Evolutionary conservation across 2,329 filamentous ascomycete genomes (phyloP).

Genomic region (Geosmithia morbida): DNA sequence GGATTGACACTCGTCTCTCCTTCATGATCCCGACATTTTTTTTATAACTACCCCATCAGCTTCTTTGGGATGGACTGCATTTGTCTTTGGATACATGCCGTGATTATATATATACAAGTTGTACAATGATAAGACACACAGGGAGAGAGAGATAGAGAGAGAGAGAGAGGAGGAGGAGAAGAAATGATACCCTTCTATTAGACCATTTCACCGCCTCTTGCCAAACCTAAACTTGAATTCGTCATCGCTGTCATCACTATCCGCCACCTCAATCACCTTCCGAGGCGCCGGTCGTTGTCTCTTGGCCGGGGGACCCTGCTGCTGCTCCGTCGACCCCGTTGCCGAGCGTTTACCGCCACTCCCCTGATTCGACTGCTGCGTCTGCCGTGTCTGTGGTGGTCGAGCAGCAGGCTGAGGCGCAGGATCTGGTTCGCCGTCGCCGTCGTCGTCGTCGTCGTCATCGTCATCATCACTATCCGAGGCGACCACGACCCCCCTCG

Average conservation of each 20-base stretch:
- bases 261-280: constrained; percentile 17
- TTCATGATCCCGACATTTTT: neutral
- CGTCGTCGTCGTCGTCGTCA: constrained; percentile 11
- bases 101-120: constrained; percentile 4
- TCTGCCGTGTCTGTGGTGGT: constrained; percentile 5
- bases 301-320: constrained; percentile 12
- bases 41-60: neutral
- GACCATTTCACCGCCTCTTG: constrained; percentile 23
- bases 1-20: constrained; percentile 21
- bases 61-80: too few species aligned
- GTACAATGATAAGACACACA: neutral
- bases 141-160: too few species aligned
- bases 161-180: neutral
- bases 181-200: constrained; percentile 12
- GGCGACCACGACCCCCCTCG: constrained; percentile 11
- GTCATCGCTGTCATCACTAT: constrained; percentile 38
- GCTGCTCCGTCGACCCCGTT: constrained; percentile 14
- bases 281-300: constrained; percentile 8
- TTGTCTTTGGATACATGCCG: neutral
- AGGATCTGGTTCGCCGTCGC: neutral
- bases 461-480: constrained; percentile 23
- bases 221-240: constrained; percentile 42
- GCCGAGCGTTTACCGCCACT: constrained; percentile 18
- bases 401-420: neutral
- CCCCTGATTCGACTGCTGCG: constrained; percentile 11